Evolutionary conservation across 108 stramenopile genomes (phyloP).

Genomic region (Cylindrotheca fusiformis): DNA sequence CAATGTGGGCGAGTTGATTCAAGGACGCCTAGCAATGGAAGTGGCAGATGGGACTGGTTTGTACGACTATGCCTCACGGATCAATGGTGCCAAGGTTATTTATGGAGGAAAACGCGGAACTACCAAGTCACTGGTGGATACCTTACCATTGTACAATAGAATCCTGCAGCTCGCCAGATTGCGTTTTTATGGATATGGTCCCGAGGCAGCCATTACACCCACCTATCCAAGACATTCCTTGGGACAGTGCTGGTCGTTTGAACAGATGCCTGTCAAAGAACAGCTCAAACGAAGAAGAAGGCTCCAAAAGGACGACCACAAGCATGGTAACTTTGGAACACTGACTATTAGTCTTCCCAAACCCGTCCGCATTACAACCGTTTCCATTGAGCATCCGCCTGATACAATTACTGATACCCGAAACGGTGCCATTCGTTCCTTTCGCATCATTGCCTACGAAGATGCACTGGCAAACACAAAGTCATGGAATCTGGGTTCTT

Average conservation of each 20-base stretch:
- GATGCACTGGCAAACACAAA: slow-evolving; percentile 50
- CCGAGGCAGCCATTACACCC: slow-evolving; percentile 73
- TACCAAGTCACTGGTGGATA: slow-evolving; percentile 60
- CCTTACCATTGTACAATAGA: slow-evolving; percentile 65
- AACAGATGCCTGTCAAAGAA: slow-evolving; percentile 25
- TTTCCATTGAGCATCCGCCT: slow-evolving; percentile 70
- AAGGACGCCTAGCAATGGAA: slow-evolving; percentile 54
- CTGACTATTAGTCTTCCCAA: slow-evolving; percentile 51
- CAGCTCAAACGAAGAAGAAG: slow-evolving; percentile 17
- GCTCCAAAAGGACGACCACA: slow-evolving; percentile 23
- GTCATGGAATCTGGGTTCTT: slow-evolving; percentile 56
- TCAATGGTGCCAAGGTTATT: slow-evolving; percentile 60
- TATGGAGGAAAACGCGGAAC: slow-evolving; percentile 55
- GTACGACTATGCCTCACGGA: slow-evolving; percentile 62
- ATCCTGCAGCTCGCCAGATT: slow-evolving; percentile 46
- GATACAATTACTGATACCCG: slow-evolving; percentile 26
- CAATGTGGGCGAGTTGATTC: slow-evolving; percentile 24
- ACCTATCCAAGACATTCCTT: slow-evolving; percentile 51
- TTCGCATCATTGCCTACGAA: slow-evolving; percentile 68
- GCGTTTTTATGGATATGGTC: slow-evolving; percentile 77
- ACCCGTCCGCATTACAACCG: slow-evolving; percentile 43
- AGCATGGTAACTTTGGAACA: slow-evolving; percentile 59
- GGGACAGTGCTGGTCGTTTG: slow-evolving; percentile 86
- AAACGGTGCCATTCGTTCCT: slow-evolving; percentile 45
- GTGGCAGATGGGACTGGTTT: slow-evolving; percentile 65